These are phyloP conservation scores for Wickerhamomyces xylosicus DNA, from an alignment of 805 yeast species.

Conservation along the genomic window DNA sequence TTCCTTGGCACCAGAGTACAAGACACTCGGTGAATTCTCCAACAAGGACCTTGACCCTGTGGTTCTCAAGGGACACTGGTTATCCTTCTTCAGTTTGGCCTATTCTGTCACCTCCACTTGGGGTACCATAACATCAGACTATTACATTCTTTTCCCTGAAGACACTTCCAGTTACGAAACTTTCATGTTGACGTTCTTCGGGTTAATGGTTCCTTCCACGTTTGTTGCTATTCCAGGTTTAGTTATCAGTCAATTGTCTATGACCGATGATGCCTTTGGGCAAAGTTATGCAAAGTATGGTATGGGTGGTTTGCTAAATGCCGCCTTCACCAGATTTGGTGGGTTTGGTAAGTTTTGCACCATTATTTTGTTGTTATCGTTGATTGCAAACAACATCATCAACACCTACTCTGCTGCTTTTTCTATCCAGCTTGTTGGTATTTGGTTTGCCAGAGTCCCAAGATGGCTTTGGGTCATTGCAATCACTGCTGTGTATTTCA, in stretches of 20 bases:
- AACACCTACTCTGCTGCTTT: slow-evolving; percentile 78
- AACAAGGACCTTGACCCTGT: slow-evolving; percentile 22
- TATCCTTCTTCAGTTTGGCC: slow-evolving; percentile 61
- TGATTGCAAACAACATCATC: slow-evolving; percentile 73
- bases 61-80: slow-evolving; percentile 55
- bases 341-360: slow-evolving; percentile 71
- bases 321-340: slow-evolving; percentile 61
- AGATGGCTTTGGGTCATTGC: slow-evolving; percentile 68
- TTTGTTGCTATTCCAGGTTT: slow-evolving; percentile 71
- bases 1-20: slow-evolving; percentile 39
- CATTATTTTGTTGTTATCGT: slow-evolving; percentile 58
- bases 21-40: slow-evolving; percentile 20
- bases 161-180: slow-evolving; percentile 44
- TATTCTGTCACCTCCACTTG: slow-evolving; percentile 81
- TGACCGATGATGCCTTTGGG: slow-evolving; percentile 44
- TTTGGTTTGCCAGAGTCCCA: slow-evolving; percentile 48
- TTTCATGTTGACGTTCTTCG: slow-evolving; percentile 53
- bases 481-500: slow-evolving; percentile 52
- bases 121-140: slow-evolving; percentile 84
- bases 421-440: slow-evolving; percentile 57
- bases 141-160: slow-evolving; percentile 75
- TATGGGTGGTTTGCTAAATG: slow-evolving; percentile 64
- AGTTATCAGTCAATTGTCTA: slow-evolving; percentile 59
- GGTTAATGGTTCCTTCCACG: slow-evolving; percentile 60
- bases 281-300: slow-evolving; percentile 47